A percentile compares a stretch with the other conserved stretches of the same genome.
Conservation (phyloP, 495 filamentous ascomycete genomes). For the Recurvomyces mirabilis region DNA sequence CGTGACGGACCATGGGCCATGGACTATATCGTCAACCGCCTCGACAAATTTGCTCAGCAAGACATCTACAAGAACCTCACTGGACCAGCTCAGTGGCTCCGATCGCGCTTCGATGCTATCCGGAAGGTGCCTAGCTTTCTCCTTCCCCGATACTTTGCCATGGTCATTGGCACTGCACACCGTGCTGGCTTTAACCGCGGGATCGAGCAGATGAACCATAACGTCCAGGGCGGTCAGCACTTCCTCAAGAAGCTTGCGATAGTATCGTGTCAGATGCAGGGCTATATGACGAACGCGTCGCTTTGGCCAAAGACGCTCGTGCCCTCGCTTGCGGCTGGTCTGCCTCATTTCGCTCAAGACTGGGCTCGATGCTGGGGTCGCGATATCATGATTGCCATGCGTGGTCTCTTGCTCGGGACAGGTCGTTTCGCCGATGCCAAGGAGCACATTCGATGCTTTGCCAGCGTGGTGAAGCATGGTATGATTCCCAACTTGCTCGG, state of each 20-base stretch:
- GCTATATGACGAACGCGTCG: conserved; percentile 77
- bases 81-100: conserved; percentile 64
- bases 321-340: conserved; percentile 78
- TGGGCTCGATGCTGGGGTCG: conserved; percentile 98
- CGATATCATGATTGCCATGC: conserved; percentile 90
- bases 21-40: conserved; percentile 69
- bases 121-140: conserved; percentile 76
- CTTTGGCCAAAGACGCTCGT: conserved; percentile 76
- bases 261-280: conserved; percentile 82
- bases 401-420: conserved; percentile 80
- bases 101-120: conserved; percentile 72
- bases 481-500: conserved; percentile 95
- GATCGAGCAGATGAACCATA: conserved; percentile 63
- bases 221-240: conserved; percentile 65
- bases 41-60: conserved; percentile 58
- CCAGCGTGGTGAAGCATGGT: conserved; percentile 92
- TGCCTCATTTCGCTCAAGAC: conserved; percentile 87
- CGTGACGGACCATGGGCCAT: conserved; percentile 90
- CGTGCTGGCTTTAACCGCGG: conserved; percentile 66
- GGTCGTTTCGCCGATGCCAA: conserved; percentile 78
- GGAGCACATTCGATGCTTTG: conserved; percentile 92
- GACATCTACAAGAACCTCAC: conserved; percentile 47
- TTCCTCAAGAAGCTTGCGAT: conserved; percentile 80
- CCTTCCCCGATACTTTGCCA: conserved; percentile 82
- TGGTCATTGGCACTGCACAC: conserved; percentile 79